Evolutionary conservation across 2,329 filamentous ascomycete species (phyloP).

Genomic region (Cladosporium sp.): DNA sequence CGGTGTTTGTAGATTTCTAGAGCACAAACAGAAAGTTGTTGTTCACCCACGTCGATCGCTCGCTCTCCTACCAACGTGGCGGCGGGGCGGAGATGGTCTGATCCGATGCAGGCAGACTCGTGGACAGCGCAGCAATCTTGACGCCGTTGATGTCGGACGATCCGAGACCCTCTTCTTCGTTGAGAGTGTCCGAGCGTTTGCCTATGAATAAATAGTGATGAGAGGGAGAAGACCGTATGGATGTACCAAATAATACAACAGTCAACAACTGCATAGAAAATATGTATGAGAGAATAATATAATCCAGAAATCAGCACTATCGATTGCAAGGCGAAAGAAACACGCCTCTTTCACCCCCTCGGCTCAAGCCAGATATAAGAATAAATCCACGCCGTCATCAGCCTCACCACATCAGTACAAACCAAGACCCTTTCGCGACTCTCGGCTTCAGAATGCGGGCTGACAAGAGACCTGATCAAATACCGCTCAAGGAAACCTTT

Average conservation of each 20-base stretch:
- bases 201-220: neutral
- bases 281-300: neutral
- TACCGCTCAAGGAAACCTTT: neutral
- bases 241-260: neutral
- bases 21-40: constrained; percentile 5
- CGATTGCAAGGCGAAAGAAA: neutral
- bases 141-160: neutral
- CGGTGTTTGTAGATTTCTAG: neutral
- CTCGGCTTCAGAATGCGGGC: neutral
- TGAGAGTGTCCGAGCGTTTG: neutral
- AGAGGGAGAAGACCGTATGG: neutral
- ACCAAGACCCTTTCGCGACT: neutral
- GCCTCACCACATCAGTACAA: neutral
- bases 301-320: neutral
- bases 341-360: neutral
- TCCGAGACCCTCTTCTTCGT: constrained; percentile 8
- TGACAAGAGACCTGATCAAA: neutral
- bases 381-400: constrained; percentile 6
- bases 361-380: neutral
- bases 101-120: constrained; percentile 1
- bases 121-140: neutral
- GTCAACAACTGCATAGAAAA: neutral
- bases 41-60: constrained; percentile 14
- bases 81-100: constrained; percentile 17
- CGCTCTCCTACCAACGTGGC: neutral